phyloP scores from a whole-genome alignment of 371 early-diverging fungal species.

The Scutellospora calospora region DNA sequence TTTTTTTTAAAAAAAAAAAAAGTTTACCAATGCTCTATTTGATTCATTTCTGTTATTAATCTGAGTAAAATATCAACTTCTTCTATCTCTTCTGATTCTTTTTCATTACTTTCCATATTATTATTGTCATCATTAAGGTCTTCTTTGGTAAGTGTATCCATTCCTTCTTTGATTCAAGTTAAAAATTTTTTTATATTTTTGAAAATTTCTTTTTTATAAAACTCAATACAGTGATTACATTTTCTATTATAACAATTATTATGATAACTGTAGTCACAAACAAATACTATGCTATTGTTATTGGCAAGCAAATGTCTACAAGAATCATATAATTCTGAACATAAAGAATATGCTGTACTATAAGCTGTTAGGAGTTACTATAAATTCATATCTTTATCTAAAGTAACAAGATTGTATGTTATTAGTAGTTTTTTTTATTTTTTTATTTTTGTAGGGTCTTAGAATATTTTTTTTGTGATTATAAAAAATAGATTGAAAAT shows the following conservation, averaged over 20 bases:
- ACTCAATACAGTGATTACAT: not conserved
- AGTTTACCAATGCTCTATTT: no score
- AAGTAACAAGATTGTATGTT: not conserved
- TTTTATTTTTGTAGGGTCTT: not conserved
- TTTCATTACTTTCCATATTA: no score
- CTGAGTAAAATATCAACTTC: no score
- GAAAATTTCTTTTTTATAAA: no score
- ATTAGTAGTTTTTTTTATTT: not conserved
- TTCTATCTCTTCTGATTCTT: no score
- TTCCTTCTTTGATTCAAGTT: not conserved
- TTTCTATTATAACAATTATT: not conserved
- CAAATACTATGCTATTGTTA: not conserved
- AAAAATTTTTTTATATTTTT: no score
- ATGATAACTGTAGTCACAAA: constrained; percentile 16
- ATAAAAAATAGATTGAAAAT: not conserved
- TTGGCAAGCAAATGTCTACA: not conserved
- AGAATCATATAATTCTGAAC: not conserved
- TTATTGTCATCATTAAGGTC: not conserved
- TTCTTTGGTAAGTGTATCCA: not conserved
- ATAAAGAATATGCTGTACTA: not conserved
- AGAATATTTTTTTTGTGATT: not conserved
- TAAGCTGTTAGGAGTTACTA: not conserved
- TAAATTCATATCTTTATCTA: not conserved
- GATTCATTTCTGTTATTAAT: no score
- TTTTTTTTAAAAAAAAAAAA: no score